phyloP scores from a whole-genome alignment of 805 yeast genomes.

The Kodamaea leandrae region DNA sequence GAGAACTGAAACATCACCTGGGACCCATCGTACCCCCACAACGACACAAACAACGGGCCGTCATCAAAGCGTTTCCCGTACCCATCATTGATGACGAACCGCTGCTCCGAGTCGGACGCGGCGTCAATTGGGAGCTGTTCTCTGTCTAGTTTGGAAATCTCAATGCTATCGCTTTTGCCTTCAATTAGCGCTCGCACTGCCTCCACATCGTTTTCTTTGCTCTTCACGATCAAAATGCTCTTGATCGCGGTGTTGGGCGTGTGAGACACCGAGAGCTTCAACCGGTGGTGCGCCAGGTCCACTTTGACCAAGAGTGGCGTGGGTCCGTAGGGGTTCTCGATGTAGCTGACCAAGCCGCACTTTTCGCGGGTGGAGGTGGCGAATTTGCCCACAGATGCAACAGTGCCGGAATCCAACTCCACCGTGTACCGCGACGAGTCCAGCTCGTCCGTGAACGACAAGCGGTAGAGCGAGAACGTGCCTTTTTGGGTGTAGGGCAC shows the following conservation, averaged over 20 bases:
- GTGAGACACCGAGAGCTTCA: constrained; percentile 27
- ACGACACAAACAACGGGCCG: constrained; percentile 20
- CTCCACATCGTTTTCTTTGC: constrained; percentile 15
- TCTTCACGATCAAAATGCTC: constrained; percentile 33
- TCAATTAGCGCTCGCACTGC: constrained; percentile 10
- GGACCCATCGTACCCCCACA: constrained; percentile 24
- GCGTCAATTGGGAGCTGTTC: constrained; percentile 26
- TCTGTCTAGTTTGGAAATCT: constrained; percentile 30
- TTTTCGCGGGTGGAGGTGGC: constrained; percentile 15
- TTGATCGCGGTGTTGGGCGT: constrained; percentile 10
- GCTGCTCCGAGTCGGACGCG: constrained; percentile 17
- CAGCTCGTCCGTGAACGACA: constrained; percentile 26
- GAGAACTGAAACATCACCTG: constrained; percentile 19
- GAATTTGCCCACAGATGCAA: constrained; percentile 19
- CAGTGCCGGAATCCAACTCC: constrained; percentile 19
- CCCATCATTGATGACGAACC: constrained; percentile 28
- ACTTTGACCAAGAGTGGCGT: constrained; percentile 34
- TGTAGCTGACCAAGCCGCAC: constrained; percentile 22
- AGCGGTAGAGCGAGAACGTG: constrained; percentile 17
- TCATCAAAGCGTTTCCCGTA: constrained; percentile 12
- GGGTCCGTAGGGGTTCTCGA: constrained; percentile 20
- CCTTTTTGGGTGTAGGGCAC: constrained; percentile 2
- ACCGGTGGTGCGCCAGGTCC: constrained; percentile 19
- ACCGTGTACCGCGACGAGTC: constrained; percentile 24
- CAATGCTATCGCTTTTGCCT: constrained; percentile 12